Evolutionary conservation across 805 yeast genomes (phyloP), one percentile per base, ranked within the genome.

Genomic region (Ogataea dorogensis): DNA sequence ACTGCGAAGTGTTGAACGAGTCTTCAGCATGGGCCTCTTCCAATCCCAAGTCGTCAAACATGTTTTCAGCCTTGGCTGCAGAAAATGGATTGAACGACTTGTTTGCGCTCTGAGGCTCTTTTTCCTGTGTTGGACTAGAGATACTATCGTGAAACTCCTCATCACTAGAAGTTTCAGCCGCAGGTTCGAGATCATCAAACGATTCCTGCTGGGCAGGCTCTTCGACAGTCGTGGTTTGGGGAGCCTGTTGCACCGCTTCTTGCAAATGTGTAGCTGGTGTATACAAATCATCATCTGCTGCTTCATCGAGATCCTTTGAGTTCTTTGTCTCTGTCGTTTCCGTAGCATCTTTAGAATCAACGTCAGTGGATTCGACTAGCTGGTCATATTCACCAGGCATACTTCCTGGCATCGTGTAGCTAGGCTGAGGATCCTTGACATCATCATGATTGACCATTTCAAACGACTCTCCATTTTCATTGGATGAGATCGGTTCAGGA

Each of bases 401-500:
- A 17, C 47, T 40, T 28, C 46, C 46, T 4, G 47, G 48, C 36
- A 43, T 32, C n/a, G 38, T 23, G 24, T 28, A 31, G 9, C 5
- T n/a, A 20, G 24, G 25, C 16, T 22, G 30, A 13, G 31, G 13
- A 3, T 41, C 42, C 25, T 33, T 41, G 16, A 50, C 55, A 35
- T 72, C 78, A 11, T 71, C 75, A 27, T 72, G 71, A 44, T 69
- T 67, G 6, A 75, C 77, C 35, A 75, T 59, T 49, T 75, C 80
- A 52, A 74, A 75, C 14, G 78, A 73, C 37, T 68, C 79, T 13
- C 66, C 71, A 5, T 52, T 49, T 11, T 44, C 50, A 18, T 46
- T 45, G 3, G 50, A 26, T 7, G 56, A 39, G 3, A 33, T 29
- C 1, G 30, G 45, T 17, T 48, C 48, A 8, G 33, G 43, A 11